phyloP scores from a whole-genome alignment of 1,284 basidiomycete genomes.

The Gymnopus androsaceus region DNA sequence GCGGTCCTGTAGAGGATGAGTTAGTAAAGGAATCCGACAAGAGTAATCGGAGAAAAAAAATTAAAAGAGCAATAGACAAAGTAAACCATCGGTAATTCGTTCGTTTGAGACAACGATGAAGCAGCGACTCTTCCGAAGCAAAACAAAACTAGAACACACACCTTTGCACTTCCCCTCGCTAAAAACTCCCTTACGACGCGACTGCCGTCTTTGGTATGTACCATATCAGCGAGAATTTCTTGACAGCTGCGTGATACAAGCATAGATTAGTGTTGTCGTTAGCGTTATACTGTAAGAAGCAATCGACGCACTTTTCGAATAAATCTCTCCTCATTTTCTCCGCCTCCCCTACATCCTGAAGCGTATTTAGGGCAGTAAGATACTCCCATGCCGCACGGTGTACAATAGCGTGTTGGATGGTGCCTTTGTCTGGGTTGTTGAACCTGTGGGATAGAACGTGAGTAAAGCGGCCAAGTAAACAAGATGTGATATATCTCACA shows the following conservation, averaged over 20 bases:
- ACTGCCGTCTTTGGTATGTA: slow-evolving; percentile 89
- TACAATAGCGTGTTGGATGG: slow-evolving; percentile 81
- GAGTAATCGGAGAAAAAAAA: too few species aligned
- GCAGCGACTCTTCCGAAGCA: neutral
- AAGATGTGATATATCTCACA: slow-evolving; percentile 50
- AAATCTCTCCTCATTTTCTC: slow-evolving; percentile 67
- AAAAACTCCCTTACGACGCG: slow-evolving; percentile 84
- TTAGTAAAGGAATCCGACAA: slow-evolving; percentile 6
- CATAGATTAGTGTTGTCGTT: too few species aligned
- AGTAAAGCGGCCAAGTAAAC: neutral
- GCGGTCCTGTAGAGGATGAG: slow-evolving; percentile 58
- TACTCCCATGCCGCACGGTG: slow-evolving; percentile 84
- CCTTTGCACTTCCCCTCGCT: slow-evolving; percentile 79
- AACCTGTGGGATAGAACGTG: slow-evolving; percentile 50
- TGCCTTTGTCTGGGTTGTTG: slow-evolving; percentile 87
- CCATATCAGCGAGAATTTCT: slow-evolving; percentile 85
- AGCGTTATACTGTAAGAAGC: neutral
- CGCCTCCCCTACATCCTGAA: slow-evolving; percentile 50
- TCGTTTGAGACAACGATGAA: neutral
- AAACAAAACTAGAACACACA: slow-evolving; percentile 25
- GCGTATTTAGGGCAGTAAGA: slow-evolving; percentile 31
- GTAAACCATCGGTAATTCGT: too few species aligned
- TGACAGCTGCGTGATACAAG: slow-evolving; percentile 49
- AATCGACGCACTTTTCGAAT: slow-evolving; percentile 57
- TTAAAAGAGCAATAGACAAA: too few species aligned